Base-by-base conservation (phyloP, 306 rosid genomes). In the Mucuna pruriens region DNA sequence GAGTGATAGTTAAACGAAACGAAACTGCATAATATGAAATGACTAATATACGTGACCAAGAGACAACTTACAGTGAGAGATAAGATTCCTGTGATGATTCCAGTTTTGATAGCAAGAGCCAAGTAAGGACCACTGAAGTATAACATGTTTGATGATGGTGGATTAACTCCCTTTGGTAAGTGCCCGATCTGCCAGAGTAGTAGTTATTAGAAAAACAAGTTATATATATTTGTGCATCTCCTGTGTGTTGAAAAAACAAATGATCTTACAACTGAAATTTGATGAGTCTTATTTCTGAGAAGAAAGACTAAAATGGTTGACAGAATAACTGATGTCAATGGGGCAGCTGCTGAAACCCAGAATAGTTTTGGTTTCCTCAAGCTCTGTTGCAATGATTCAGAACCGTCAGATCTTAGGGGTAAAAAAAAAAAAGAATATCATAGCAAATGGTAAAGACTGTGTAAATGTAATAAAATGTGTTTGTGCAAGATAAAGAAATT, bases 291-390 rank as follows among this genome's bases (percentile, higher is more conserved):
- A 5, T 91, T 58, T 61, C 70, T 86, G 34, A 95, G 89, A 55
- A 89, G 81, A 82, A 87, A 90, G 74, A 95, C 93, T 49, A 93
- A 23, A 31, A 95, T 29, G 54, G 99, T 95, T 55, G 99, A 95
- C 68, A 95, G 54, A 83, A 95, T 75, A 60, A 95, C 97, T 48
- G 99, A 95, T 73, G 98, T 89, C 71, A 95, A 84, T 2, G 99
- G 99, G 31, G 99, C 97, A 23, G 99, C 98, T 22, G 98, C 97
- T 58, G 98, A 92, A 80, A 93, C 80, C 98, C 98, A 93, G 70
- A 95, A 95, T 22, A 93, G 88, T 70, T 89, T 91, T 51, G 97
- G 97, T 67, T 88, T 93, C 92, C 69, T 91, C 85, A 84, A 76
- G 86, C 98, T 90, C 98, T 95, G 95, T 82, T 67, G 66, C 85